Evolutionary conservation across 441 rosid species (phyloP).

Genomic region (Pelargonium exstipulatum): DNA sequence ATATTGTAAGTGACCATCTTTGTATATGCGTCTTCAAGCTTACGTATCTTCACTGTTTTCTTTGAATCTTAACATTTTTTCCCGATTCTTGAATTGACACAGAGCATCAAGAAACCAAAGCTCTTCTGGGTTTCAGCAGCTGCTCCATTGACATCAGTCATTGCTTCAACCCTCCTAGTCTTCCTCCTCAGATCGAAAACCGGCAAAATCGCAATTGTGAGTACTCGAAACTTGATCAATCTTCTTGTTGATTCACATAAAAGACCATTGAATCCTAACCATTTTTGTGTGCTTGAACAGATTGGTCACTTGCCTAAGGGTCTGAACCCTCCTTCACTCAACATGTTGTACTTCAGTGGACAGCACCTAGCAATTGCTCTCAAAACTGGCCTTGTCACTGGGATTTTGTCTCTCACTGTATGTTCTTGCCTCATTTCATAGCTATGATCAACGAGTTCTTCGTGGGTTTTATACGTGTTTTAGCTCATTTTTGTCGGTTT

Average conservation of each 20-base stretch:
- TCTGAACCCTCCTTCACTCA: conserved; percentile 83
- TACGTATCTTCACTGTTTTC: not conserved
- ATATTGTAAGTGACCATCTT: conserved; percentile 50
- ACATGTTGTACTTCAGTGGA: conserved; percentile 64
- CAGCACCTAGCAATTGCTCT: conserved; percentile 52
- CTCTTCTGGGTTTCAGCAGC: conserved; percentile 92
- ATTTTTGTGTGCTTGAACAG: conserved; percentile 29
- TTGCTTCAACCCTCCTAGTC: conserved; percentile 61
- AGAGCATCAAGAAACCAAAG: conserved; percentile 81
- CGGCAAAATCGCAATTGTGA: conserved; percentile 57
- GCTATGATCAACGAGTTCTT: not conserved
- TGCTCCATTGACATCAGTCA: conserved; percentile 75
- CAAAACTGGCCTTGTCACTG: conserved; percentile 87
- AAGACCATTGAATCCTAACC: too few relatives aligned
- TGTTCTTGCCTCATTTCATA: conserved; percentile 23
- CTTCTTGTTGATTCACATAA: not conserved
- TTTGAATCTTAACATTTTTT: conserved; percentile 1
- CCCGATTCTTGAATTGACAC: conserved; percentile 19
- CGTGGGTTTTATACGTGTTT: not conserved
- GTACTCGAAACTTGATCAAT: not conserved
- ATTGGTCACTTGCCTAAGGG: conserved; percentile 91
- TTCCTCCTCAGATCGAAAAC: conserved; percentile 55
- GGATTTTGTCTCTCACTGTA: conserved; percentile 85
- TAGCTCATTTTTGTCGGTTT: not conserved
- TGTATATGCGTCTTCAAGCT: not conserved